Evolutionary conservation across 768 basidiomycete species (phyloP).

Genomic region (Boletellus ananas): DNA sequence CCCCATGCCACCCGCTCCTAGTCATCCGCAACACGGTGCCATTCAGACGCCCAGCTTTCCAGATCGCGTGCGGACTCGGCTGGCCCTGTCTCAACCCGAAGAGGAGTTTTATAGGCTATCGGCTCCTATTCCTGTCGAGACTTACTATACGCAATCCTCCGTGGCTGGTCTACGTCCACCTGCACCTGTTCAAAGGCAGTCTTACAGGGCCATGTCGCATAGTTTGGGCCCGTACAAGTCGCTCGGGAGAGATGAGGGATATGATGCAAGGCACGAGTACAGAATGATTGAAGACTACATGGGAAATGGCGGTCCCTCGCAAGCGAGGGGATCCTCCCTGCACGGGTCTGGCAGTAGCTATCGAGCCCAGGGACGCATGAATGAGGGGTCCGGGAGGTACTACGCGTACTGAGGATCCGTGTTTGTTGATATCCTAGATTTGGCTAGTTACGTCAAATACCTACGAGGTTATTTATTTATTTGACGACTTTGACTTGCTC

Average conservation of each 20-base stretch:
- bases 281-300: neutral
- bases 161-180: neutral
- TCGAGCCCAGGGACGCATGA: neutral
- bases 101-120: neutral
- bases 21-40: constrained; percentile 1
- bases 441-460: too few relatives aligned
- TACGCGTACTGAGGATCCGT: neutral
- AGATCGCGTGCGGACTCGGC: constrained; percentile 10
- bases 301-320: neutral
- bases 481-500: too few relatives aligned
- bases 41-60: constrained; percentile 4
- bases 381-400: neutral
- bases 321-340: neutral
- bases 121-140: neutral
- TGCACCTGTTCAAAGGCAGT: neutral
- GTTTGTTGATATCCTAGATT: too few relatives aligned
- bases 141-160: neutral
- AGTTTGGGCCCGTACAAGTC: neutral
- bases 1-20: neutral
- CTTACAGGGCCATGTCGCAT: neutral
- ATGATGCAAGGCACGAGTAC: neutral
- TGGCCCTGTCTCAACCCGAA: constrained; percentile 1
- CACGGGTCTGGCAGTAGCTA: constrained; percentile 1
- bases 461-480: too few relatives aligned
- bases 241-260: neutral